These are phyloP conservation scores for Fallopia convolvulus DNA, from an alignment of 148 eudicot genomes.

Conservation along the genomic window DNA sequence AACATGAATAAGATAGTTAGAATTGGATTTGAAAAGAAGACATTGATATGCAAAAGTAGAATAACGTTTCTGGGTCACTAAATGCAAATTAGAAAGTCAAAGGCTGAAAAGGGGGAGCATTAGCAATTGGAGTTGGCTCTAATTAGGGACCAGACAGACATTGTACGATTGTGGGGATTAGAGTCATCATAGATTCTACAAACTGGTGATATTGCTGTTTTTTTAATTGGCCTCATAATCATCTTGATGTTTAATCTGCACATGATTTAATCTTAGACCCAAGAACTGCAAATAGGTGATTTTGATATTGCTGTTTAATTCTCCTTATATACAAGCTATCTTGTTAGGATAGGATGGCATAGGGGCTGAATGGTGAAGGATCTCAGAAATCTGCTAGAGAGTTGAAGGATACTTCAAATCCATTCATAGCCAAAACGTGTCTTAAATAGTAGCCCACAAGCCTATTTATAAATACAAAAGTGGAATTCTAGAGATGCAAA, in stretches of 20 bases:
- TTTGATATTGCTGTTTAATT: not conserved
- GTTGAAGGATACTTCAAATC: too few relatives aligned
- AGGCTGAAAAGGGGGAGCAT: not conserved
- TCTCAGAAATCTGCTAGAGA: too few relatives aligned
- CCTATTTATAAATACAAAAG: too few relatives aligned
- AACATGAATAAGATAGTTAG: not conserved
- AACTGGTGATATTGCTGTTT: not conserved
- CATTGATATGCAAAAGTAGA: not conserved
- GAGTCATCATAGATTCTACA: not conserved
- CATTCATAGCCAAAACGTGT: too few relatives aligned
- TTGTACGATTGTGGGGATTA: not conserved
- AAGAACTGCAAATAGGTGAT: not conserved
- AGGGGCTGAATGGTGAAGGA: too few relatives aligned
- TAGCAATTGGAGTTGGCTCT: not conserved
- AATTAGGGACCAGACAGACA: not conserved
- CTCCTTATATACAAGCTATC: not conserved
- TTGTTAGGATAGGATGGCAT: too few relatives aligned
- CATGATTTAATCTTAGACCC: not conserved
- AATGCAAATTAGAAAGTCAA: not conserved
- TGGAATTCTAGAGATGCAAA: too few relatives aligned
- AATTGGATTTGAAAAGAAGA: not conserved
- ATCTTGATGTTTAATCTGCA: not conserved
- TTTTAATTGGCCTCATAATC: not conserved
- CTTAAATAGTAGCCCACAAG: too few relatives aligned
- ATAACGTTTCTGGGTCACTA: not conserved